Base-by-base conservation (phyloP, 202 grass and related monocot species). In the Cymbopogon flexuosus region DNA sequence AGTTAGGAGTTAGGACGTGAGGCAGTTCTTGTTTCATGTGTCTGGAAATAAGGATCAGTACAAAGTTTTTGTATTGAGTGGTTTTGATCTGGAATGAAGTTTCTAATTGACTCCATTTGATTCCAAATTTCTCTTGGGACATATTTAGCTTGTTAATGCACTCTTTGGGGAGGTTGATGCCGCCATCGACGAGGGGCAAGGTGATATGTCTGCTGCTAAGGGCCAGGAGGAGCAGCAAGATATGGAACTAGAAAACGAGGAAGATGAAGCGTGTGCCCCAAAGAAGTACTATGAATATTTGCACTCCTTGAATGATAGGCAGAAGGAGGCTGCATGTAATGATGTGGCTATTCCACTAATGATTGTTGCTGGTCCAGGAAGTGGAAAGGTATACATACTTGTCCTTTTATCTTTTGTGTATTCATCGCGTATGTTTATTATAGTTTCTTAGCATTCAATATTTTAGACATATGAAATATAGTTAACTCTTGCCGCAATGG, bases 341-440 rank as follows among this genome's bases (percentile, higher is more conserved):
- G 86, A 98, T 65, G 89, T 89, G 23, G 74, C 88, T 18, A 58
- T 98, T 72, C 95, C 95, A 27, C 75, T 98, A 72, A 94, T 94
- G 88, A 94, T 98, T 16, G 84, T 93, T 54, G 92, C 90, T 18
- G 92, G 95, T 70, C 92, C 92, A 30, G 90, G 95, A 81, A 98
- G 92, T 82, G 88, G 90, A 91, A 98, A 98, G 92, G 92, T 98
- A 82, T 37, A 70, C 69, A 10, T 35, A 62, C 8, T 9, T 42
- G 5, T 31, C 41, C 66, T 78, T 65, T 73, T 49, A 21, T 56
- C 52, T 63, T 63, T 64, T 27, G 1, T 49, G 31, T 76, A 79
- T 41, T 49, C 18, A 13, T 2, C 15, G 13, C 42, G 13, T 69
- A 5, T 75, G 75, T 68, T 10, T 34, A 72, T 23, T 75, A 54